Conservation (phyloP, 306 rosid genomes). For the Luffa acutangula region DNA sequence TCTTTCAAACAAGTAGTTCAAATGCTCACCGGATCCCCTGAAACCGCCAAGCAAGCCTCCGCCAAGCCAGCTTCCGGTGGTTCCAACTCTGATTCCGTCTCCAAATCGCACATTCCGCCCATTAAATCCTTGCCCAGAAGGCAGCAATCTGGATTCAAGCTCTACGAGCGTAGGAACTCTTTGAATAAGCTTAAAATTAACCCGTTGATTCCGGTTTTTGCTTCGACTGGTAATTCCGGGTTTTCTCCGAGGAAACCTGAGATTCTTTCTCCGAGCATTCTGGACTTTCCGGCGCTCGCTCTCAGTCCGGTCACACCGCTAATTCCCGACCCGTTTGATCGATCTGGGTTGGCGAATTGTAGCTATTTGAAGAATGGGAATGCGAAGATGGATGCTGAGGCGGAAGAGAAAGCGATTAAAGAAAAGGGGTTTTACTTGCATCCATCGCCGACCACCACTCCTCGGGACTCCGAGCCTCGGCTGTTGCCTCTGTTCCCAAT, state of each 20-base stretch:
- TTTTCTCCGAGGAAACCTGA: constrained; percentile 68
- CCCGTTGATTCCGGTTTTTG: constrained; percentile 45
- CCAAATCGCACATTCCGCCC: constrained; percentile 56
- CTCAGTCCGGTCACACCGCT: constrained; percentile 94
- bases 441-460: constrained; percentile 70
- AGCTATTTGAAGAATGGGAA: constrained; percentile 20
- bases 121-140: constrained; percentile 52
- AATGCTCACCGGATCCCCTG: constrained; percentile 94
- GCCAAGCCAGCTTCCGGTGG: background rate
- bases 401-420: constrained; percentile 78
- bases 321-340: constrained; percentile 73
- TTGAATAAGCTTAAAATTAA: constrained; percentile 60
- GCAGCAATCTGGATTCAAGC: constrained; percentile 67
- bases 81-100: constrained; percentile 24
- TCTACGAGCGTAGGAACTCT: constrained; percentile 78
- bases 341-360: constrained; percentile 30
- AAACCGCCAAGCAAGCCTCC: constrained; percentile 55
- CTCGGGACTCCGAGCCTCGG: constrained; percentile 68
- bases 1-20: constrained; percentile 96
- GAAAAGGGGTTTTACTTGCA: constrained; percentile 82
- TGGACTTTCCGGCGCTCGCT: constrained; percentile 69
- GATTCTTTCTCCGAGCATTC: constrained; percentile 79
- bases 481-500: constrained; percentile 81
- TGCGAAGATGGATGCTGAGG: constrained; percentile 25
- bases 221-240: constrained; percentile 14